These are phyloP conservation scores for Colletotrichum sp. DNA, from an alignment of 2,329 filamentous ascomycete genomes.

Conservation along the genomic window DNA sequence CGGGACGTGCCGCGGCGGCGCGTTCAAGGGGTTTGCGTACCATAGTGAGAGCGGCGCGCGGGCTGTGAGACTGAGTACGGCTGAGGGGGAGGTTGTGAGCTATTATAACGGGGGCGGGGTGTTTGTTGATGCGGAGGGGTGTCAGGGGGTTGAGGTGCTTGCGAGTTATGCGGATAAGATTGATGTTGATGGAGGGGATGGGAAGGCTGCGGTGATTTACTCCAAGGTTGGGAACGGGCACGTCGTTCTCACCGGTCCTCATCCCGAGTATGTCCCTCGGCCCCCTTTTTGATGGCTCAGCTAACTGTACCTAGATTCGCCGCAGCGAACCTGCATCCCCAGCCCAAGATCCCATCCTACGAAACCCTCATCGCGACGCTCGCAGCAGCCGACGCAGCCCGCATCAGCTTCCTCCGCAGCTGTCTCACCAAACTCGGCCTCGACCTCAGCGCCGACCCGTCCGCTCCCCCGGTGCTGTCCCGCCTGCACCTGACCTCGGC, in stretches of 20 bases:
- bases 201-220: conserved; percentile 81
- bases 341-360: conserved; percentile 72
- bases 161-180: conserved; percentile 79
- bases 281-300: neutral
- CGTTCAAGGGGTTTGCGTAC: conserved; percentile 90
- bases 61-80: conserved; percentile 71
- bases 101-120: conserved; percentile 97
- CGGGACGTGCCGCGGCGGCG: conserved; percentile 82
- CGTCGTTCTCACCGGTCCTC: conserved; percentile 82
- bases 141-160: conserved; percentile 77
- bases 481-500: conserved; percentile 80
- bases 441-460: conserved; percentile 72
- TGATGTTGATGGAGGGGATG: conserved; percentile 76
- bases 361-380: conserved; percentile 70
- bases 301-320: conserved; percentile 70
- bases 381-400: conserved; percentile 69
- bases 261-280: conserved; percentile 77
- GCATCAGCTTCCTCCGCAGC: conserved; percentile 78
- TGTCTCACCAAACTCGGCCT: conserved; percentile 83
- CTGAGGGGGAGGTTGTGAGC: conserved; percentile 61
- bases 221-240: conserved; percentile 82
- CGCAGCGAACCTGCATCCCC: conserved; percentile 74
- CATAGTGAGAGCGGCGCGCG: conserved; percentile 84
- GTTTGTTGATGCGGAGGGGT: conserved; percentile 79
- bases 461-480: conserved; percentile 79